These are phyloP conservation scores for Cyclotella baltica DNA, from an alignment of 108 stramenopile species.

Conservation along the genomic window DNA sequence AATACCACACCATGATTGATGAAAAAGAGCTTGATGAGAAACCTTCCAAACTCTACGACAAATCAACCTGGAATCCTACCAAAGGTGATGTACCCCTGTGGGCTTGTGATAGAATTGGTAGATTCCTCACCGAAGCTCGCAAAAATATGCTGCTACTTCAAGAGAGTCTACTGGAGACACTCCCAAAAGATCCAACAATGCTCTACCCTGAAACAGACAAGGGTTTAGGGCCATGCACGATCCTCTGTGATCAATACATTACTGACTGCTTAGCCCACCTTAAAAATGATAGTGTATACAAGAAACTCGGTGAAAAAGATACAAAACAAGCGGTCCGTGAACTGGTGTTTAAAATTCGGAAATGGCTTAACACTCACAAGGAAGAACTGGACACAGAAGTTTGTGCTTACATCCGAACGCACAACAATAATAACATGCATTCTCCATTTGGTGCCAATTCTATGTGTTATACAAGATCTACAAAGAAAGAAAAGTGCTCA, in stretches of 20 bases:
- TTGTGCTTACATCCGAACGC: background rate
- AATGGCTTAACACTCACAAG: background rate
- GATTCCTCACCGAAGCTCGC: background rate
- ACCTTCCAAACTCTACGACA: background rate
- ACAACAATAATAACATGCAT: background rate
- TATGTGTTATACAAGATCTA: no score
- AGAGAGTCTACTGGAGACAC: background rate
- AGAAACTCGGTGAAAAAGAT: background rate
- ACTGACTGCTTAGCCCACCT: background rate
- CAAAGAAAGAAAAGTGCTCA: background rate
- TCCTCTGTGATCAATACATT: background rate
- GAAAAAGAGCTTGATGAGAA: background rate
- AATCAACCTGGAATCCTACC: constrained; percentile 2
- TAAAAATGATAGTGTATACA: background rate
- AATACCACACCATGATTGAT: no score
- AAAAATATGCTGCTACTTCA: background rate
- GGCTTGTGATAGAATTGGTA: background rate
- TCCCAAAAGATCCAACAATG: background rate
- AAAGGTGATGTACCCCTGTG: background rate
- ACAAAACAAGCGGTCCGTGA: background rate
- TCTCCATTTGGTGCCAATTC: background rate
- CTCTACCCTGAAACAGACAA: background rate
- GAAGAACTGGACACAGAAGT: background rate
- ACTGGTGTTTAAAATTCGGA: background rate
- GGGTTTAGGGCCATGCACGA: background rate